A percentile compares a stretch with the other conserved stretches of the same genome.
Evolutionary conservation across 805 yeast genomes (phyloP).

Genomic region (Naumovozyma baii): DNA sequence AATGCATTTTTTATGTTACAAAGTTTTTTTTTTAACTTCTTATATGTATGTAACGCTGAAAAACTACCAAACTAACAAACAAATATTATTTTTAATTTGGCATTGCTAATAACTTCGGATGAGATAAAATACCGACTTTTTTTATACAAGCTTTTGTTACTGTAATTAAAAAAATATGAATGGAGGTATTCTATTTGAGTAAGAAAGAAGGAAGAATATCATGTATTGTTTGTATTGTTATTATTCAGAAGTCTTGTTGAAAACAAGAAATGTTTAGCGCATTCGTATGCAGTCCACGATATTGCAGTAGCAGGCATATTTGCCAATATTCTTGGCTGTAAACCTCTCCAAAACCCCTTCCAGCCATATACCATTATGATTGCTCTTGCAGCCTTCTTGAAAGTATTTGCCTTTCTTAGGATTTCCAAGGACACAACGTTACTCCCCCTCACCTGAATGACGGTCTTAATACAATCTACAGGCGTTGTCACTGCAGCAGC

Average conservation of each 20-base stretch:
- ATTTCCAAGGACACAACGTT: conserved; percentile 33
- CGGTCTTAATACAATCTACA: conserved; percentile 85
- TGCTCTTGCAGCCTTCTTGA: conserved; percentile 62
- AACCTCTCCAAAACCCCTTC: conserved; percentile 70
- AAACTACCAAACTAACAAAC: no score
- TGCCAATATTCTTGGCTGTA: conserved; percentile 82
- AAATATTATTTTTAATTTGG: no score
- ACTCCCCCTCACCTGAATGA: conserved; percentile 71
- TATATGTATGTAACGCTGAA: no score
- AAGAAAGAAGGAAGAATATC: no score
- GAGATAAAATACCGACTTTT: neutral
- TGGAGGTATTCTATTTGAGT: neutral
- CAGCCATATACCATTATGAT: conserved; percentile 54
- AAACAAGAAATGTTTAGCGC: conserved; percentile 60
- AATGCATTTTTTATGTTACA: no score
- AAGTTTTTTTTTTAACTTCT: no score
- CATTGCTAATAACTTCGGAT: conserved; percentile 82
- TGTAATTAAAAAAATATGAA: neutral
- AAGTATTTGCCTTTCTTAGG: conserved; percentile 50
- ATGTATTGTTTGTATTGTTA: no score
- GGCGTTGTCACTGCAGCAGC: conserved; percentile 98
- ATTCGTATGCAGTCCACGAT: conserved; percentile 96
- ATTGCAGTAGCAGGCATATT: conserved; percentile 97
- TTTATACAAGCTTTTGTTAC: neutral
- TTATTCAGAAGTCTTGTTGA: neutral